Conservation (phyloP, 1,139 yeast species). For the Kurtzmaniella natalensis region DNA sequence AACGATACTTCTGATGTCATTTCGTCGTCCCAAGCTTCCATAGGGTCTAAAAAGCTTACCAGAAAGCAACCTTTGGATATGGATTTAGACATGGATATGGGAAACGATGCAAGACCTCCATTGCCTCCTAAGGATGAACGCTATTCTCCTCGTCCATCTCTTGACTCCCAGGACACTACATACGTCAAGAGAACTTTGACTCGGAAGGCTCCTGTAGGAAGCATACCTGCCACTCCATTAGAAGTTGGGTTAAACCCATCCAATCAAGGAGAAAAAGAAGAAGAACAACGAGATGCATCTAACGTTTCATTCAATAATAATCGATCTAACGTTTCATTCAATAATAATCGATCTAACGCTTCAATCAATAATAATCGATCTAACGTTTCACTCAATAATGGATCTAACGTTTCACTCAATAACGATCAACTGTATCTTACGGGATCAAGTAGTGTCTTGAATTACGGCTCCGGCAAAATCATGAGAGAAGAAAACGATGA, state of each 20-base stretch:
- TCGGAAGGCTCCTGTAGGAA: conserved; percentile 1
- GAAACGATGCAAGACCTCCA: conserved; percentile 3
- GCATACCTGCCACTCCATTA: conserved; percentile 1
- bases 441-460: too few species aligned
- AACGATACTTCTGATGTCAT: conserved; percentile 5
- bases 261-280: background rate
- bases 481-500: background rate
- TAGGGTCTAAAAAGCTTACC: background rate
- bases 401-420: too few species aligned
- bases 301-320: too few species aligned
- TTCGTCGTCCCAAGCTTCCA: background rate
- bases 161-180: conserved; percentile 1
- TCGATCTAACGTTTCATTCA: background rate
- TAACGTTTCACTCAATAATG: too few species aligned
- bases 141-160: background rate
- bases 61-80: conserved; percentile 1
- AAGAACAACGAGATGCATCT: background rate
- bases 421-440: too few species aligned
- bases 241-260: background rate
- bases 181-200: background rate
- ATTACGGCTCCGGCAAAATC: too few species aligned
- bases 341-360: background rate
- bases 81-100: too few species aligned
- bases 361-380: background rate
- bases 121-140: conserved; percentile 2